Base-by-base conservation (phyloP, 2,329 filamentous ascomycete genomes). In the Colletotrichum sp. region DNA sequence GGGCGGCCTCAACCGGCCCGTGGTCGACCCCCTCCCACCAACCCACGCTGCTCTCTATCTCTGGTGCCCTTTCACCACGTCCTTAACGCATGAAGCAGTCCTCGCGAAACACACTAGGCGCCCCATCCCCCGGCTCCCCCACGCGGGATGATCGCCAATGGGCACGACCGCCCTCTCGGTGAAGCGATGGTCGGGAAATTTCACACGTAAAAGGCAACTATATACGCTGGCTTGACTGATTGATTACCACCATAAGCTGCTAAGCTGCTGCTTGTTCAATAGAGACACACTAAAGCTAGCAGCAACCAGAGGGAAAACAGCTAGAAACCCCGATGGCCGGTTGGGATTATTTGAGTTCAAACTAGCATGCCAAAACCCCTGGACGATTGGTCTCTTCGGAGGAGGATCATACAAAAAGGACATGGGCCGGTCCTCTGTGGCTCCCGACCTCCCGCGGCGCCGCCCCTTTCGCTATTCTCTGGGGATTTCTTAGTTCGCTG, bases 141-240 rank as follows among this genome's bases (percentile, higher is more conserved):
- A 72, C 73, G 73, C 63, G 69, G 73, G 70, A 68, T 68, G 69
- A 67, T 68, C 39, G 39, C 39, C 72, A 21, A 55, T 63, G 32
- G 44, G 52, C 49, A 36, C 55, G 69, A 63, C 73, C 73, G 30
- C 16, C n/a, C 63, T 44, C 63, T 68, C 57, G 73, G 73, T 68
- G 69, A 72, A 55, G 44, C 60, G 52, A 60, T 8, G 36, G 16
- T 55, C 57, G 68, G 68, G 55, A 62, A 63, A 49, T 32, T 49
- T 18, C 1, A 32, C 55, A 63, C 62, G 55, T 71, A 75, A 66
- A 72, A 15, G 26, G 57, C n/a, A 52, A 63, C 34, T n/a, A 21
- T 30, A 62, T 26, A 44, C 68, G 49, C 26, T 52, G 28, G 26
- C 32, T 36, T 13, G 28, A 59, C 32, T 26, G n/a, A 57, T 28